Percentiles rank a stretch among this genome's conserved stretches.
phyloP scores from a whole-genome alignment of 148 eudicot species.

The Chenopodium suecicum region DNA sequence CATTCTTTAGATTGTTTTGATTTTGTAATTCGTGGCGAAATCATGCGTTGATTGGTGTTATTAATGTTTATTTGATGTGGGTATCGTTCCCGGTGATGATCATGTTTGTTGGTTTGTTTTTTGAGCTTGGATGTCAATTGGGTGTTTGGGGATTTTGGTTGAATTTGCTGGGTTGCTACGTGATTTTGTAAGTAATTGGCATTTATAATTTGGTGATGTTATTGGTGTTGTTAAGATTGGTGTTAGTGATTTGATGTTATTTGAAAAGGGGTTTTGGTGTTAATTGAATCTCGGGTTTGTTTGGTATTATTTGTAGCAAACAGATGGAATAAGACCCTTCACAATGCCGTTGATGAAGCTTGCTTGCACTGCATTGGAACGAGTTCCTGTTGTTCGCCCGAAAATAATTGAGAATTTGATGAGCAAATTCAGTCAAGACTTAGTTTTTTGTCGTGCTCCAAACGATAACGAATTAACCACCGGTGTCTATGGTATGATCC shows the following conservation, averaged over 20 bases:
- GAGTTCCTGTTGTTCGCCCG: constrained; percentile 78
- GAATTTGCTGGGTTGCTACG: no score
- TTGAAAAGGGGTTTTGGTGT: constrained; percentile 1
- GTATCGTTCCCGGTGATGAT: neutral
- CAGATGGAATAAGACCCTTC: constrained; percentile 94
- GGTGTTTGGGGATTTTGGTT: neutral
- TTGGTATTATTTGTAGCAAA: constrained; percentile 47
- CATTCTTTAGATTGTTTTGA: neutral
- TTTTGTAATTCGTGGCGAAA: neutral
- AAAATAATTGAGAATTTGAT: constrained; percentile 71
- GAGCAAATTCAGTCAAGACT: constrained; percentile 80
- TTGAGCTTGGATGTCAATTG: neutral
- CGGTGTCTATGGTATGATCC: constrained; percentile 63
- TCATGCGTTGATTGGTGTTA: neutral
- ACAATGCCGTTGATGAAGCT: constrained; percentile 94
- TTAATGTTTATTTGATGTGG: no score
- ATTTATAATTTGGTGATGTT: neutral
- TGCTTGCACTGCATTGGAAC: constrained; percentile 88
- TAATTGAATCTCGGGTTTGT: constrained; percentile 8
- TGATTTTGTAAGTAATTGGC: neutral
- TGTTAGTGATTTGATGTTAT: neutral
- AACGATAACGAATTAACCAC: constrained; percentile 60
- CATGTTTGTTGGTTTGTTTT: neutral
- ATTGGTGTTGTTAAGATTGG: neutral
- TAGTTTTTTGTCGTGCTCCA: constrained; percentile 90